Percentiles rank a stretch among this genome's conserved stretches.
phyloP scores from a whole-genome alignment of 495 filamentous ascomycete species.

The Penicillium antarcticum region DNA sequence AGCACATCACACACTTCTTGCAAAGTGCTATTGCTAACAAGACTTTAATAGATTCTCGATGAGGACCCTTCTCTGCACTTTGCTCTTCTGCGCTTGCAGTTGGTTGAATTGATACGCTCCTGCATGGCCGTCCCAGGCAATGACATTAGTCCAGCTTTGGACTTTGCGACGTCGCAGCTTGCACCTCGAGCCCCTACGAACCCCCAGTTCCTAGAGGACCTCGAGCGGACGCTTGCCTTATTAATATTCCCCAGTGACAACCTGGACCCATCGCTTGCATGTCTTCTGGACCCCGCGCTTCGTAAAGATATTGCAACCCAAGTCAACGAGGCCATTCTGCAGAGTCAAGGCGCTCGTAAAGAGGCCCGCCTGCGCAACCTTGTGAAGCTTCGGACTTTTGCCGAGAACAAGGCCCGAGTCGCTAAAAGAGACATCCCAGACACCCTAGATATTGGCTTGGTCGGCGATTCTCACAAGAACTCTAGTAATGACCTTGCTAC shows the following conservation, averaged over 20 bases:
- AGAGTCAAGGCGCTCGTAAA: constrained; percentile 63
- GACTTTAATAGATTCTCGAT: constrained; percentile 73
- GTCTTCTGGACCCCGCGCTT: constrained; percentile 76
- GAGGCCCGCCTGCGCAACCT: constrained; percentile 79
- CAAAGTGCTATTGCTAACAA: constrained; percentile 27
- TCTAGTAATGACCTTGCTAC: constrained; percentile 27
- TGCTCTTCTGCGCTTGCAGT: constrained; percentile 80
- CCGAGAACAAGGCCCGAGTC: constrained; percentile 72
- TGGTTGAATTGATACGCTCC: constrained; percentile 86
- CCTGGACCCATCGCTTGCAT: constrained; percentile 69
- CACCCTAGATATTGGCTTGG: constrained; percentile 68
- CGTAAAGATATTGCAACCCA: constrained; percentile 73
- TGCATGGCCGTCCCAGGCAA: constrained; percentile 61
- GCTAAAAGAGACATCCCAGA: constrained; percentile 73
- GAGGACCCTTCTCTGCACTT: constrained; percentile 83
- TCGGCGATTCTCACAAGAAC: constrained; percentile 33
- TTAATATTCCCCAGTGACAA: constrained; percentile 80
- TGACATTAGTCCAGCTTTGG: constrained; percentile 77
- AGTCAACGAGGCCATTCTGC: constrained; percentile 86
- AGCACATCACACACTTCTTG: constrained; percentile 8
- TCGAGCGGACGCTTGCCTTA: constrained; percentile 90
- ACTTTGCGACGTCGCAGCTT: constrained; percentile 82
- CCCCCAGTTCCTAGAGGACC: constrained; percentile 74
- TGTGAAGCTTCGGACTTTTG: constrained; percentile 79
- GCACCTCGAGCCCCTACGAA: constrained; percentile 84